Evolutionary conservation across 1,284 basidiomycete species (phyloP).

Genomic region (Anthracocystis panici-leucophaei): DNA sequence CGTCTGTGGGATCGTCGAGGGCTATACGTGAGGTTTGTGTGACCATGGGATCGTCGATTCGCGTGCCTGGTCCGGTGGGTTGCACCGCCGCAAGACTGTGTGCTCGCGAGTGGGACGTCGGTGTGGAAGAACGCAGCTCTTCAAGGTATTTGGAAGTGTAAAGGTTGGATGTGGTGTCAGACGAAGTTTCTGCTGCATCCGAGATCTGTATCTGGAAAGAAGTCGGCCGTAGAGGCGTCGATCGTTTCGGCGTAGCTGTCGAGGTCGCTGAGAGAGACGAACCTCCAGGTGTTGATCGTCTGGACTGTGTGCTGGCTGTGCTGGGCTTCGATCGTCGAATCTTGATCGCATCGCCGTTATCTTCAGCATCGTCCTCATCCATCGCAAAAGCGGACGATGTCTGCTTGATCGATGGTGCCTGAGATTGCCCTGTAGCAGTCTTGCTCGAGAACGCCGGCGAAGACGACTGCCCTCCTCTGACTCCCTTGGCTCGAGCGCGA

Average conservation of each 20-base stretch:
- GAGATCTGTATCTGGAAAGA: conserved; percentile 7
- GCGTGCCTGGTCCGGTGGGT: conserved; percentile 16
- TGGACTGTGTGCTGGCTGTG: conserved; percentile 15
- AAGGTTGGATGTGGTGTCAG: conserved; percentile 1
- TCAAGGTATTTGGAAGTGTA: conserved; percentile 44
- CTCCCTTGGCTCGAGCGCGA: conserved; percentile 22
- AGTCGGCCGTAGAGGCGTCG: conserved; percentile 23
- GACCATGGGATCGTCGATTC: conserved; percentile 34
- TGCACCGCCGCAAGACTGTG: conserved; percentile 13
- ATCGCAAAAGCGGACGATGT: conserved; percentile 1
- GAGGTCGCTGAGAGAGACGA: conserved; percentile 8
- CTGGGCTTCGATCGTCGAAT: conserved; percentile 32
- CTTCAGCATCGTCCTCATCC: conserved; percentile 18
- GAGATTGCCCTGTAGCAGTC: not conserved
- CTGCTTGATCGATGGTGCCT: conserved; percentile 1
- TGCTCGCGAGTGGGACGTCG: conserved; percentile 18
- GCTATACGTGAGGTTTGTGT: conserved; percentile 15
- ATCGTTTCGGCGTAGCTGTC: conserved; percentile 8
- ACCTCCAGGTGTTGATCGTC: conserved; percentile 1
- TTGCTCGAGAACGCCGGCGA: conserved; percentile 3
- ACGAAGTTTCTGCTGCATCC: not conserved
- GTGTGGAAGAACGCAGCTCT: conserved; percentile 41
- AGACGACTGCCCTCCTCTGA: conserved; percentile 7
- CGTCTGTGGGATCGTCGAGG: conserved; percentile 7
- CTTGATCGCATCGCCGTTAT: conserved; percentile 18